These are phyloP conservation scores for Lumnitzera racemosa DNA, from an alignment of 345 rosid species.

Conservation along the genomic window DNA sequence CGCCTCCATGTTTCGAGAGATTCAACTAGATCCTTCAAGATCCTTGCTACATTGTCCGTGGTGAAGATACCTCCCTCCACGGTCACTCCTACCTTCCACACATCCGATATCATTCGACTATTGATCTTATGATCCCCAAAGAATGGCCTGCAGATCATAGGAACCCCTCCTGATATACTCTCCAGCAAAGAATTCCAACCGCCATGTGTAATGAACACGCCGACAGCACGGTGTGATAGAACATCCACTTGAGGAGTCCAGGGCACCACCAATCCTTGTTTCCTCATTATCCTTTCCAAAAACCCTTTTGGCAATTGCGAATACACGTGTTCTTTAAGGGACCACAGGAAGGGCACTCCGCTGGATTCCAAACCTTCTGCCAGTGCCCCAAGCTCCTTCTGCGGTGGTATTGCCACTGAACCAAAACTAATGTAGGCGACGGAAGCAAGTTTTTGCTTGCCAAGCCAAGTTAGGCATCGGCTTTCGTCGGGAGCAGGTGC, in stretches of 20 bases:
- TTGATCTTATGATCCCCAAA: conserved; percentile 43
- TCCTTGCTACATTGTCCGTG: conserved; percentile 18
- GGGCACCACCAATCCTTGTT: conserved; percentile 41
- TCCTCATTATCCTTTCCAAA: conserved; percentile 16
- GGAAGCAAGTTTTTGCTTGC: conserved; percentile 22
- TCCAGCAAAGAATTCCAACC: conserved; percentile 49
- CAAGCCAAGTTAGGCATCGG: conserved; percentile 52
- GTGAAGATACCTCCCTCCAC: conserved; percentile 27
- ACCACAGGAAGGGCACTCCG: conserved; percentile 26
- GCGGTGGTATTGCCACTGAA: conserved; percentile 24
- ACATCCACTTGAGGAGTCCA: conserved; percentile 56
- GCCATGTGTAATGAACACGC: conserved; percentile 40
- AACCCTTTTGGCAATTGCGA: conserved; percentile 18
- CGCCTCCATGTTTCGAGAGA: conserved; percentile 23
- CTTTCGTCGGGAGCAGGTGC: conserved; percentile 18
- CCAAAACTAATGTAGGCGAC: conserved; percentile 62
- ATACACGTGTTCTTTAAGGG: conserved; percentile 8
- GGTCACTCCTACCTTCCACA: conserved; percentile 46
- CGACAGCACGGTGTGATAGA: conserved; percentile 31
- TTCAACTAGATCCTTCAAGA: conserved; percentile 30
- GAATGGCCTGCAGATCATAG: conserved; percentile 56
- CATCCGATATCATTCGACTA: conserved; percentile 39
- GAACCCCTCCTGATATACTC: conserved; percentile 43
- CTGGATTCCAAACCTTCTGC: conserved; percentile 44
- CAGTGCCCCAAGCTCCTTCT: conserved; percentile 33